Evolutionary conservation across 1,284 basidiomycete species (phyloP), one percentile per base, ranked within the genome.

Genomic region (Flammula alnicola): DNA sequence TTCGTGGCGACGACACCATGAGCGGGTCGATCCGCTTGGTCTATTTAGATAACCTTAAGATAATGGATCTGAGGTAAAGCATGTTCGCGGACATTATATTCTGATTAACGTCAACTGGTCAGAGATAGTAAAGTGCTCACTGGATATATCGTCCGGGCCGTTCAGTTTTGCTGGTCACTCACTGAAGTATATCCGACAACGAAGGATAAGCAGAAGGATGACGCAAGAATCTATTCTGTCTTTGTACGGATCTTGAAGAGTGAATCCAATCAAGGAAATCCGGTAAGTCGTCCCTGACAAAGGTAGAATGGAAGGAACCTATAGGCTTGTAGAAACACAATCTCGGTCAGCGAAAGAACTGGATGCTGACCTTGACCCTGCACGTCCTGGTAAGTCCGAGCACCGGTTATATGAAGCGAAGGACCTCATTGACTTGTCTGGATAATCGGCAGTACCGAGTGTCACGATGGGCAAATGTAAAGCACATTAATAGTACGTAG

Each of bases 31-130:
- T 55, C 56, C 59, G 59, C 43, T 49, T 47, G 40, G 26, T 32
- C 35, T 39, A 35, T 51, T 44, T 37, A 49, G 58, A 63, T 63
- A 53, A 49, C 29, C 44, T 57, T 29, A 38, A 55, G 54, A 58
- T 60, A 51, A 52, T 55, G 42, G 37, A 54, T 57, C 61, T 58
- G 36, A 17, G 43, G n/a, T 30, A 52, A 46, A 49, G 49, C 51
- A 55, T 55, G 51, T 50, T 54, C 47, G 48, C 58, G 57, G 57
- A 61, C 38, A 59, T 59, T 59, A 50, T 58, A 51, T 56, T 54
- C 50, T 54, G 57, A 57, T 54, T 56, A 59, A 50, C 44, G 39
- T 44, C 44, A 52, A 50, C 47, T 48, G 40, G 42, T 51, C 42
- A 47, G 47, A 58, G 57, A 57, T 56, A 58, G 53, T 30, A 55